These are phyloP conservation scores for Pholiota conissans DNA, from an alignment of 768 basidiomycete species.

Conservation along the genomic window DNA sequence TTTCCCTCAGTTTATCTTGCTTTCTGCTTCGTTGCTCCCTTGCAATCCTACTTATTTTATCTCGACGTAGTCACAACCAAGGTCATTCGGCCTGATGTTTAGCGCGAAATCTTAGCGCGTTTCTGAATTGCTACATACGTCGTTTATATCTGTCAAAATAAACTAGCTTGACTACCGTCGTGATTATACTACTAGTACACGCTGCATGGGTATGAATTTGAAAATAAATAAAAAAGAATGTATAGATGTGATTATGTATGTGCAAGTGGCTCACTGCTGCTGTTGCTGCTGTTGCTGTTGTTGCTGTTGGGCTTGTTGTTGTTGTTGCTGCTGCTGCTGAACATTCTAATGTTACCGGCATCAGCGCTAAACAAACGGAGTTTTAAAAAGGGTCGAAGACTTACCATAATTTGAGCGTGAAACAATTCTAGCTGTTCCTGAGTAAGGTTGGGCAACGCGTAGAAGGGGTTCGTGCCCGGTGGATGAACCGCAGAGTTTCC, in stretches of 20 bases:
- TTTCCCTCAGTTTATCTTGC: neutral
- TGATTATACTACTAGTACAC: too few relatives aligned
- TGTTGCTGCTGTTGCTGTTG: slow-evolving; percentile 8
- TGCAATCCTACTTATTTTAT: neutral
- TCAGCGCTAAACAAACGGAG: slow-evolving; percentile 5
- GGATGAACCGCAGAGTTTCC: slow-evolving; percentile 14
- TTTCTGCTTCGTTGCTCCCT: neutral
- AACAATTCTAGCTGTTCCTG: slow-evolving; percentile 23
- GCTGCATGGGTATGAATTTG: neutral
- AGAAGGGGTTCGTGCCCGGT: slow-evolving; percentile 15
- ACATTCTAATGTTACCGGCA: slow-evolving; percentile 10
- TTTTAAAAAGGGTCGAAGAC: slow-evolving; percentile 5
- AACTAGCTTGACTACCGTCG: neutral
- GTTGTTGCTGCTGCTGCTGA: slow-evolving; percentile 8
- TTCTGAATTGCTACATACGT: neutral
- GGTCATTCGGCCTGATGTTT: neutral
- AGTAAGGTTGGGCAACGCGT: slow-evolving; percentile 23
- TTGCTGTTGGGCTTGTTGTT: slow-evolving; percentile 9
- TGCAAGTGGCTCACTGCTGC: slow-evolving; percentile 8
- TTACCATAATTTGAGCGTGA: slow-evolving; percentile 13
- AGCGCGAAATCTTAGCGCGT: neutral
- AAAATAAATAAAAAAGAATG: neutral
- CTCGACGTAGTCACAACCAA: too few relatives aligned
- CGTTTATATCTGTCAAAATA: neutral
- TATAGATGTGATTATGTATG: neutral